Base-by-base conservation (phyloP, 2,329 filamentous ascomycete genomes). In the Paramyrothecium sp. region DNA sequence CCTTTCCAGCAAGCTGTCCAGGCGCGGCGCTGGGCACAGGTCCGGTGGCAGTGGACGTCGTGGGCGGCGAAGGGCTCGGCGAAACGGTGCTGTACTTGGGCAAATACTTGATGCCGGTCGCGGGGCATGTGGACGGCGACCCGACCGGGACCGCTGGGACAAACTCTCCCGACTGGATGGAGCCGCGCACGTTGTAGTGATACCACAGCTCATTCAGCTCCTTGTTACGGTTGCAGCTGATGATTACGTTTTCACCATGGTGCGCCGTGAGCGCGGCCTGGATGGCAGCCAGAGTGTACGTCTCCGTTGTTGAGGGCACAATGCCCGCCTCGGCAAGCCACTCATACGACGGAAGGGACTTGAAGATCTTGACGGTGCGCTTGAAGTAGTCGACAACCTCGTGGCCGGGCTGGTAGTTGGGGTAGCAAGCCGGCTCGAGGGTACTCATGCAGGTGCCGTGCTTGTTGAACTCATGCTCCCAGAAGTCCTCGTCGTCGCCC, bases 361-460 rank as follows among this genome's bases (percentile, higher is more conserved):
- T 84, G 78, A 89, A 92, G 2, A 91, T 68, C 21, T 81, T 77
- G 4, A 90, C 86, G 2, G 87, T 79, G 57, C 80, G 83, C 65
- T 87, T 79, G 72, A 91, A 90, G 73, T 85, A 92, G 67, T 90
- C 87, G 4, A 85, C 81, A 1, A 87, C 86, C 66, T 91, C 89
- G 59, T 89, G 78, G 12, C 83, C 83, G 0, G 82, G 73, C 54
- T 79, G 71, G 69, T 90, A 89, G 63, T 77, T 67, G 3, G 74
- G 72, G 74, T 91, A 93, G 77, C 89, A 93, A 19, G 73, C 72
- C 0, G 89, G 82, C 50, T 88, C 78, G 2, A 92, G 79, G 0
- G 89, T 92, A 65, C 79, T 86, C 61, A 92, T 85, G 72, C 89
- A 92, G n/a, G 79, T 82, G 56, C 89, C 90, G 69, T 92, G 89